A percentile compares a stretch with the other conserved stretches of the same genome.
These are phyloP conservation scores for Paragyromitra xinjiangensis DNA, from an alignment of 495 filamentous ascomycete genomes.

Conservation along the genomic window DNA sequence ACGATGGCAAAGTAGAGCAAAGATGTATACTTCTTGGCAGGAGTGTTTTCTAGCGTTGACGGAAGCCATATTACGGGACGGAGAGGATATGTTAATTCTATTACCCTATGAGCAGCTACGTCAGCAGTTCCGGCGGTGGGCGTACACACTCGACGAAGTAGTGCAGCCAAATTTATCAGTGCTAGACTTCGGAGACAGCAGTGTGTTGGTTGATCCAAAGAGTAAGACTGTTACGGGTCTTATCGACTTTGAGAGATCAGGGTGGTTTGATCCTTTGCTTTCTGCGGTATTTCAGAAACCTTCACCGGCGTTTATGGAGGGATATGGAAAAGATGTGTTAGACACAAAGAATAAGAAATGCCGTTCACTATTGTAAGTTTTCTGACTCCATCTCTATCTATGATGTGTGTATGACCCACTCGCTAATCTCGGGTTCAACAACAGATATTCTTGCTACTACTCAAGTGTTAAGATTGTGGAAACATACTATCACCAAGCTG, in stretches of 20 bases:
- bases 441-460: conserved; percentile 51
- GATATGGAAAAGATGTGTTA: conserved; percentile 46
- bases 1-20: conserved; percentile 21
- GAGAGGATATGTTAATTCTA: conserved; percentile 73
- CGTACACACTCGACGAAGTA: conserved; percentile 66
- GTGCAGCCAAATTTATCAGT: conserved; percentile 67
- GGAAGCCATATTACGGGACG: conserved; percentile 72
- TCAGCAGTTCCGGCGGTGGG: conserved; percentile 62
- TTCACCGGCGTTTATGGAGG: conserved; percentile 41
- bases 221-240: conserved; percentile 44
- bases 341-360: conserved; percentile 40
- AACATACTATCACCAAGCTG: conserved; percentile 39
- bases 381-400: neutral
- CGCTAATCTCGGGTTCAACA: conserved; percentile 20
- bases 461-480: conserved; percentile 46
- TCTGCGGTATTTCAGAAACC: conserved; percentile 35
- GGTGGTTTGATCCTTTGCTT: conserved; percentile 53
- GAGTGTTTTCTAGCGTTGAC: conserved; percentile 69
- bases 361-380: conserved; percentile 36
- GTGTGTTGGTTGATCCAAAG: conserved; percentile 66
- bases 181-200: conserved; percentile 66
- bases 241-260: conserved; percentile 53
- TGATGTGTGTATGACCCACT: neutral
- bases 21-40: conserved; percentile 65
- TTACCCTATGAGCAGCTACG: conserved; percentile 73